Base-by-base conservation (phyloP, 2,329 filamentous ascomycete genomes). In the Diplodia scrobiculata region DNA sequence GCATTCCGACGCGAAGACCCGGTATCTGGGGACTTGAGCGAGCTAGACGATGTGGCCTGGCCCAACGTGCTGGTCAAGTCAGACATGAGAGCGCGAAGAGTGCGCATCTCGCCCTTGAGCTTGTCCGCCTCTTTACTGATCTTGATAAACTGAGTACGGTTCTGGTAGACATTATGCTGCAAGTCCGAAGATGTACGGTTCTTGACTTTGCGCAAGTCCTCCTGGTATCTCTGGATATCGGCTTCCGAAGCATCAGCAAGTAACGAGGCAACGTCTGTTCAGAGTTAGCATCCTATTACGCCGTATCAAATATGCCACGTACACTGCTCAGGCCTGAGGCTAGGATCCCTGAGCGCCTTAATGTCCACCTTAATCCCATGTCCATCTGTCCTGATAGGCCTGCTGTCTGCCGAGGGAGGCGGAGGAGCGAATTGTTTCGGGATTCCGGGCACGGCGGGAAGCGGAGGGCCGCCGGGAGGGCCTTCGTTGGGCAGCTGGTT, bases 121-220 rank as follows among this genome's bases (percentile, higher is more conserved):
- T 97, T 97, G 79, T 99, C 95, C 1, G 96, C 95, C 80, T 99
- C 95, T 79, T 98, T 97, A 76, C 93, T 97, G 78, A 99, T 98
- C 79, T 96, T 96, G 83, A 99, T 98, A 75, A 99, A 99, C 74
- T 98, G 95, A 0, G 92, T 96, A 58, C 95, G 88, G 78, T 99
- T 99, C 77, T 97, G 93, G 79, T 96, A 94, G 60, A 99, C 90
- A 78, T 93, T 98, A 74, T 96, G 91, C 78, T 98, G 94, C 25
- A 99, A 83, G 72, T 98, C 93, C 58, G 87, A 84, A 5, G 90
- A 89, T 9, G 92, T 92, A 66, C 91, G 87, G 70, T 85, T 85
- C 78, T 94, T 94, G 66, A 95, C 83, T 72, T 89, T 89, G 69
- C 88, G 87, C 51, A 97, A 82, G 25, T 88, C 87, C 59, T 86